These are phyloP conservation scores for Cucumis hystrix DNA, from an alignment of 306 rosid genomes.

Conservation along the genomic window DNA sequence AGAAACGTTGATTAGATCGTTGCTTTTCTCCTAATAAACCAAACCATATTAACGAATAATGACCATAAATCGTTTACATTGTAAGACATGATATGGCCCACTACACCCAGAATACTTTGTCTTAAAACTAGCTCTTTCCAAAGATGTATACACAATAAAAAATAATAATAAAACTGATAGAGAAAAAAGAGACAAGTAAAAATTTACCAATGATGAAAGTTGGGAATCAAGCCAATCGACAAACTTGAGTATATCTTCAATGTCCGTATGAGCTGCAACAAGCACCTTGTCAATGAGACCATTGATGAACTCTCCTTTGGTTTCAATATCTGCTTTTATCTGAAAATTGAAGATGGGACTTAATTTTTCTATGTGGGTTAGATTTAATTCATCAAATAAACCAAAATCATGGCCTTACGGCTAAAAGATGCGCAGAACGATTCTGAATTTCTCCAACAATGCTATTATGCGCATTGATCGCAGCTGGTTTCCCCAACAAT, in stretches of 20 bases:
- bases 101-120: not conserved
- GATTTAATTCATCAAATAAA: slow-evolving; percentile 7
- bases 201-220: slow-evolving; percentile 62
- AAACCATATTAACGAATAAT: not conserved
- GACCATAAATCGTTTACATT: not conserved
- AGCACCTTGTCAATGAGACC: slow-evolving; percentile 62
- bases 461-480: slow-evolving; percentile 61
- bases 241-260: slow-evolving; percentile 74
- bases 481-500: slow-evolving; percentile 25
- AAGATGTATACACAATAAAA: not conserved
- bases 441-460: slow-evolving; percentile 91
- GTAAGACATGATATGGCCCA: slow-evolving; percentile 1
- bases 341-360: slow-evolving; percentile 20
- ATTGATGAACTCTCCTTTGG: slow-evolving; percentile 79
- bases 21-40: not conserved
- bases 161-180: not conserved
- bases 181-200: slow-evolving; percentile 3
- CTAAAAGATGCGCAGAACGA: slow-evolving; percentile 87
- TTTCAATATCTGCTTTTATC: slow-evolving; percentile 81
- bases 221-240: slow-evolving; percentile 85
- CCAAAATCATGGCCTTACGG: slow-evolving; percentile 38
- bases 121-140: not conserved
- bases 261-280: slow-evolving; percentile 47
- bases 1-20: not conserved
- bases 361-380: not conserved